Evolutionary conservation across 75 land plant genomes (phyloP), one percentile per base, ranked within the genome.

Genomic region (Pinus tabuliformis): DNA sequence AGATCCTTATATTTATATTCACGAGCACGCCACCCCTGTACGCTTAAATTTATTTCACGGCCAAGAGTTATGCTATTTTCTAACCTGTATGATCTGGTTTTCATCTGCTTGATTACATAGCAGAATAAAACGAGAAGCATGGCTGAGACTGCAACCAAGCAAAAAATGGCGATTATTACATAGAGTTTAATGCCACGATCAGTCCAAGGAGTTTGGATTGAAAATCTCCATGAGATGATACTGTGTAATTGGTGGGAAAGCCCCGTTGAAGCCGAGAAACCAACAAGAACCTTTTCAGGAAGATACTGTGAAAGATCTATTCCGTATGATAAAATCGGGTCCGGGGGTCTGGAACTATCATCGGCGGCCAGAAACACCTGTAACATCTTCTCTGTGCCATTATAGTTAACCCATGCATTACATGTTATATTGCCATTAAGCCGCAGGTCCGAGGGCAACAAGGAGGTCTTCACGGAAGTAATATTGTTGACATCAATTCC

Each of bases 211-310:
- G 2, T 66, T 36, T 6, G 21, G 20, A n/a, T 17, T 8, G 49
- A 66, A 66, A 45, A 20, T 3, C 6, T 66, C 70, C 49, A 66
- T 4, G 74, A 56, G 3, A 57, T 62, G 9, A 21, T 59, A 45
- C 37, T 33, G 16, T 58, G 79, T 84, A 87, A 2, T 77, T 73
- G 89, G 89, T 84, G 0, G 74, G 72, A 26, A 60, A 9, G 22
- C 83, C 39, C 86, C 4, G 82, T 80, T 17, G 86, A 15, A 6
- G 85, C 88, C 14, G 88, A 83, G 80, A 86, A 86, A 4, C 88
- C 88, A 22, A 86, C 72, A 18, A 20, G 24, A 17, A 83, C 81
- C 4, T n/a, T n/a, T 42, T 77, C 77, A 2, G 75, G 77, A 8
- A 86, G 54, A 30, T 58, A 1, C 1, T 70, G 14, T 58, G 58